Evolutionary conservation across 2,329 filamentous ascomycete species (phyloP), one percentile per base, ranked within the genome.

Genomic region (Aspergillus thermomutatus): DNA sequence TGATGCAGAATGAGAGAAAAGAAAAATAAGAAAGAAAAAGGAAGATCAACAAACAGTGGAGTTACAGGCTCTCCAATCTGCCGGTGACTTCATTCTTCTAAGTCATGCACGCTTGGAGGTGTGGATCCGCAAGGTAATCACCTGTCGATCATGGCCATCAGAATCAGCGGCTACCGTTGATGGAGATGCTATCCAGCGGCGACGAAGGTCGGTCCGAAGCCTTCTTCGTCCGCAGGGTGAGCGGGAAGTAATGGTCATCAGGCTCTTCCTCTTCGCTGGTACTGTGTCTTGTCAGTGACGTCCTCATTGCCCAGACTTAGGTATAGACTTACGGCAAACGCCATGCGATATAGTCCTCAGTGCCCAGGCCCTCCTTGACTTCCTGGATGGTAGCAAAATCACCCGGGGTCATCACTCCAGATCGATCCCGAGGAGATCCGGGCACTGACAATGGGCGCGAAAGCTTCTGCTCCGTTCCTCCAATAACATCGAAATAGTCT

Each of bases 381-480:
- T 99, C 94, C 76, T 97, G 94, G 55, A 99, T 80, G 65, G 91
- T 96, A 27, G 92, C 94, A 81, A 97, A 97, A 75, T 99, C 94
- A 49, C 94, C 94, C 7, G 94, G 94, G 0, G 94, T 99, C 94
- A 99, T 97, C 92, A 97, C 96, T 53, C 94, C 94, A 46, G 88
- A 88, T 34, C 92, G 85, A 72, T 96, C 92, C 60, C 92, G 84
- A 9, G 94, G 94, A 19, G 92, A 96, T 8, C 94, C 94, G 2
- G 94, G 94, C 51, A 96, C 92, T 2, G 92, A 97, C 76, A 97
- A 87, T 7, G 94, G 94, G 50, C 94, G 84, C 10, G 92, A 93
- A 70, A 99, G 92, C 87, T 97, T 99, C 71, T 92, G 88, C 67
- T 97, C 93, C 3, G 91, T 90, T 37, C 91, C 90, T 52, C 92